A percentile compares a stretch with the other conserved stretches of the same genome.
Evolutionary conservation across 805 yeast genomes (phyloP).

Genomic region (Cyberlindnera xylosilytica): DNA sequence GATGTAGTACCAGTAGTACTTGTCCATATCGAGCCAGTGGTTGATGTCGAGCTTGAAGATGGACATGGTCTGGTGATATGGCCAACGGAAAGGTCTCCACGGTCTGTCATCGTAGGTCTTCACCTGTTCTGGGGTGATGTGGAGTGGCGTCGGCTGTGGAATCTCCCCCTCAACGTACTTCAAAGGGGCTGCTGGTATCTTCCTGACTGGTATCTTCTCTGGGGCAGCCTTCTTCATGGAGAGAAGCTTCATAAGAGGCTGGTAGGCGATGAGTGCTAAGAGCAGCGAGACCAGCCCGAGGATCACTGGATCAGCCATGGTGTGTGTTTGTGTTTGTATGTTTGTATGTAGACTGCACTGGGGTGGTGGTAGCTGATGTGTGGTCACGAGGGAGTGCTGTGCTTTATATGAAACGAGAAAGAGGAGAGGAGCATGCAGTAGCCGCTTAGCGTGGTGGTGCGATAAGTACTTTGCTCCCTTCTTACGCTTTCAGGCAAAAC

Average conservation of each 20-base stretch:
- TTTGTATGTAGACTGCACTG: not conserved
- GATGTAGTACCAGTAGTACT: constrained; percentile 64
- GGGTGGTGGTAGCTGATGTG: not conserved
- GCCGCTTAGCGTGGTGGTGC: too few relatives aligned
- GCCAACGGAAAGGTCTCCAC: constrained; percentile 81
- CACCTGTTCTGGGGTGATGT: constrained; percentile 66
- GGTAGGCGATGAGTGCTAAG: constrained; percentile 10
- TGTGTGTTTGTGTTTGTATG: not conserved
- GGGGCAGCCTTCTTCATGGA: constrained; percentile 7
- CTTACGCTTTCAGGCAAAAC: not conserved
- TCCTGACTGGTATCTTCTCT: not conserved
- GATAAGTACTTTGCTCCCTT: not conserved
- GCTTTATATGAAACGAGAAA: not conserved
- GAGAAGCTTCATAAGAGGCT: constrained; percentile 12
- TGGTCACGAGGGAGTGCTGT: not conserved
- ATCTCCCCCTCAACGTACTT: constrained; percentile 15
- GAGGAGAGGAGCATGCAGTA: too few relatives aligned
- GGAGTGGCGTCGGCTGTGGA: constrained; percentile 49
- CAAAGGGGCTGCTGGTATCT: constrained; percentile 11
- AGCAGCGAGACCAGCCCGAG: constrained; percentile 8
- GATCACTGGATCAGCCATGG: constrained; percentile 14
- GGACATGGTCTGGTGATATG: constrained; percentile 78
- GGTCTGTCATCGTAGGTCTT: constrained; percentile 68
- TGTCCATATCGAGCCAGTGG: constrained; percentile 81
- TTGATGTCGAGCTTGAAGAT: constrained; percentile 67